Base-by-base conservation (phyloP, 1,284 basidiomycete species). In the Wolfiporia cocos region DNA sequence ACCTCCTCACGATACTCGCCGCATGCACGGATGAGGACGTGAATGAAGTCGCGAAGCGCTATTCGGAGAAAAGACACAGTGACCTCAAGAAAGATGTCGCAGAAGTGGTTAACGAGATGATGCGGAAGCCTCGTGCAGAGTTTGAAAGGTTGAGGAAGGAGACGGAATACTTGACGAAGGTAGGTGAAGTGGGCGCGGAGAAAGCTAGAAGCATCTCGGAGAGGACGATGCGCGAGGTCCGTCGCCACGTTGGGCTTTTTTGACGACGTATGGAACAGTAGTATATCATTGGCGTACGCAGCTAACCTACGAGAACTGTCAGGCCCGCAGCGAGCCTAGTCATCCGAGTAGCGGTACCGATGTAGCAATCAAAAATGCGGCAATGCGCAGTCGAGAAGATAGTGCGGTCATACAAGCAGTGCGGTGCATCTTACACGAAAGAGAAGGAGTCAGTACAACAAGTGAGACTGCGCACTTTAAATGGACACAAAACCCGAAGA, bases 1-100 rank as follows among this genome's bases (percentile, higher is more conserved):
- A 94, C 55, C 69, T 97, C 0, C 66, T 97, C 2, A 70, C 72
- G 1, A 92, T 97, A 47, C 75, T 91, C 32, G 78, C 73, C 2
- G 81, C 84, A 2, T 89, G 82, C 48, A 74, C 72, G 1, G 70
- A 73, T 17, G 69, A 73, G 38, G 61, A 75, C 12, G 67, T 76
- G 3, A 57, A 63, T 0, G 56, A 64, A 0, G 67, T 84, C 14
- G 77, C 79, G 0, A 52, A 50, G 39, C 62, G 67, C 5, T 86
- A 84, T 51, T 64, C 65, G 37, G 67, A 67, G 39, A 77, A 79
- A 55, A 75, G 74, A 3, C 86, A 86, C 44, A 80, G 76, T 0
- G 58, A 74, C 18, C 64, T 96, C 45, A 97, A 98, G 65, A 63
- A 55, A 1, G 81, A 83, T 30, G 79, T 92, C 2, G 71, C 73